Evolutionary conservation across 164 flowering plant genomes (phyloP), one percentile per base, ranked within the genome.

Genomic region (Kingdonia uniflora): DNA sequence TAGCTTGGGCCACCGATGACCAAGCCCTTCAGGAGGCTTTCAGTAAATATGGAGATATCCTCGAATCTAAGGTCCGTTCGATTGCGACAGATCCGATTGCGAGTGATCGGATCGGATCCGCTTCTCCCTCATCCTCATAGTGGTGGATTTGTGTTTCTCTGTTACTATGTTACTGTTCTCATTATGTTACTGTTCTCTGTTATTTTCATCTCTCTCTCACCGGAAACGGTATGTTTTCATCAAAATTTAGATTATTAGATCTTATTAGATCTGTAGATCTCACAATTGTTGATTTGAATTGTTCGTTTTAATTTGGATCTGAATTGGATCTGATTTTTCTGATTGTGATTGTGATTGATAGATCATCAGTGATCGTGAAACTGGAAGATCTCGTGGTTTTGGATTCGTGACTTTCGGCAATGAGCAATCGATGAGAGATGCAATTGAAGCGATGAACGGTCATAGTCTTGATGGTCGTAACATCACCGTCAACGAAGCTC

Each of bases 221-320:
- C 55, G 56, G 60, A 58, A 57, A 55, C 65, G 65, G 65, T 61
- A 61, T 61, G 65, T 61, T 26, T 51, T 19, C 4, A 29, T 8
- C 35, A 8, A 29, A 8, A 4, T 29, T 29, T 4, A 29, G 4
- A 3, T 29, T 4, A 29, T 29, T n/a, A n/a, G n/a, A 13, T 37
- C 40, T 7, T 37, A 37, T 7, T 37, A 42, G n/a, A 42, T 42
- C n/a, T 15, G 7, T 20, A 44, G 17, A 1, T 5, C 6, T 17
- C 19, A 17, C 19, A 1, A 17, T 1, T 19, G 2, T 44, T 44
- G 11, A 17, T 5, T 44, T 5, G 6, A 16, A 1, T 17, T 44
- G 1, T 44, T 16, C 7, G 11, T 44, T 1, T 2, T 44, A 4
- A 0, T 16, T 43, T 43, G 0, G 47, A 44, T 47, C 15, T 47